Percentiles rank a stretch among this genome's conserved stretches.
Conservation (phyloP, 2,329 filamentous ascomycete species). For the Trichoderma sp. region DNA sequence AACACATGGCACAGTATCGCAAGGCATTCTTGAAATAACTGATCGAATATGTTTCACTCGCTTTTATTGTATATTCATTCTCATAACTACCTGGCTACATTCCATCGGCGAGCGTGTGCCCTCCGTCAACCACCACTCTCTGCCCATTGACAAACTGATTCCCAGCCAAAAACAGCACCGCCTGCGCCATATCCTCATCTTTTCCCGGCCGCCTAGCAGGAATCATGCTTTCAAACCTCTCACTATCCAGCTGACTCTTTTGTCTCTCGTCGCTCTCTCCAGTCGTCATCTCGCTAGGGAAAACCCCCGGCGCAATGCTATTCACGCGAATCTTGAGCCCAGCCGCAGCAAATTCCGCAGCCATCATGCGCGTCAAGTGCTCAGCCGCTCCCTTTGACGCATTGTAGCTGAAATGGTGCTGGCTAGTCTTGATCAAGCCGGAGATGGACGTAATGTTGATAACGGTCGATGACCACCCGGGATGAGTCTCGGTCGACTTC, state of each 20-base stretch:
- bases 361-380: constrained; percentile 65
- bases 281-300: constrained; percentile 72
- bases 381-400: constrained; percentile 65
- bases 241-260: constrained; percentile 61
- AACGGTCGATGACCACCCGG: constrained; percentile 58
- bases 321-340: constrained; percentile 68
- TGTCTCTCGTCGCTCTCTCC: constrained; percentile 48
- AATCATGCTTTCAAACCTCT: constrained; percentile 56
- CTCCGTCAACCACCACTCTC: constrained; percentile 48
- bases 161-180: constrained; percentile 57
- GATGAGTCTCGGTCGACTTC: constrained; percentile 45
- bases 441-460: constrained; percentile 71
- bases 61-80: too few relatives aligned
- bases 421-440: constrained; percentile 61
- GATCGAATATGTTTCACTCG: too few relatives aligned
- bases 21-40: too few relatives aligned
- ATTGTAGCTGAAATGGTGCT: constrained; percentile 68
- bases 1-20: too few relatives aligned
- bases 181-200: constrained; percentile 69
- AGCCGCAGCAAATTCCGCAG: constrained; percentile 59
- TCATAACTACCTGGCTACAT: neutral
- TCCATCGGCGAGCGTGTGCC: constrained; percentile 45
- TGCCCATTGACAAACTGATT: constrained; percentile 51
- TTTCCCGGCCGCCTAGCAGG: constrained; percentile 68
- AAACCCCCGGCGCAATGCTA: constrained; percentile 71